These are phyloP conservation scores for Aureobasidium leucospermi DNA, from an alignment of 2,329 filamentous ascomycete species.

Conservation along the genomic window DNA sequence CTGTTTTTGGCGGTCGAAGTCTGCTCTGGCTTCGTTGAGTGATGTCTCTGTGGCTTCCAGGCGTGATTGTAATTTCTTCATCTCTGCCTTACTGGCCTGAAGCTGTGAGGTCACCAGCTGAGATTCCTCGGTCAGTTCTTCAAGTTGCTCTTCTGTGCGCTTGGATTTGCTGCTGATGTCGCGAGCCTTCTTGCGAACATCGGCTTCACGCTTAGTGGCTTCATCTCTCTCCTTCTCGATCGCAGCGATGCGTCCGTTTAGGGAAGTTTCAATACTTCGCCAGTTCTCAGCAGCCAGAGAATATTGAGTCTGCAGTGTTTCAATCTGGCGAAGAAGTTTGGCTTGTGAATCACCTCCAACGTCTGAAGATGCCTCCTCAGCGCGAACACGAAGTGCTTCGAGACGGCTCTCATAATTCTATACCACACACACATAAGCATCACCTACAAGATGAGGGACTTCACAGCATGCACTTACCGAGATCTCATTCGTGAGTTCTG, in stretches of 20 bases:
- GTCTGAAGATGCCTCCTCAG: constrained; percentile 83
- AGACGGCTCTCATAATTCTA: constrained; percentile 79
- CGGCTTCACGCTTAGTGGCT: constrained; percentile 70
- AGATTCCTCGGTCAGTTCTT: constrained; percentile 58
- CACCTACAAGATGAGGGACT: neutral
- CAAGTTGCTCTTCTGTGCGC: constrained; percentile 73
- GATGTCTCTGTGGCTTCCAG: constrained; percentile 58
- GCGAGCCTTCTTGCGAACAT: constrained; percentile 80
- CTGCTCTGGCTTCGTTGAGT: constrained; percentile 50
- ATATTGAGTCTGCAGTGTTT: constrained; percentile 93
- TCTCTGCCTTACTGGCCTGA: constrained; percentile 49
- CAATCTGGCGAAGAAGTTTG: constrained; percentile 86
- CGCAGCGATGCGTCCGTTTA: constrained; percentile 66
- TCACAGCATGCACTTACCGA: constrained; percentile 31
- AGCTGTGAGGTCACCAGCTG: constrained; percentile 59
- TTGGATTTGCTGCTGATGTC: constrained; percentile 67
- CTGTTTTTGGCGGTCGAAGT: constrained; percentile 53
- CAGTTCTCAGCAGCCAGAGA: constrained; percentile 92
- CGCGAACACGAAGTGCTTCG: constrained; percentile 74
- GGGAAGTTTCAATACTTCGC: constrained; percentile 87
- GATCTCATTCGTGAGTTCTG: constrained; percentile 74
- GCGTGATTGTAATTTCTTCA: constrained; percentile 57
- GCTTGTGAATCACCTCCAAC: constrained; percentile 75
- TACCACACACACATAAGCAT: constrained; percentile 21
- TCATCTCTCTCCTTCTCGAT: constrained; percentile 92